Percentiles rank a stretch among this genome's conserved stretches.
Evolutionary conservation across 163 green algal species (phyloP).

Genomic region (Scenedesmus sp.): DNA sequence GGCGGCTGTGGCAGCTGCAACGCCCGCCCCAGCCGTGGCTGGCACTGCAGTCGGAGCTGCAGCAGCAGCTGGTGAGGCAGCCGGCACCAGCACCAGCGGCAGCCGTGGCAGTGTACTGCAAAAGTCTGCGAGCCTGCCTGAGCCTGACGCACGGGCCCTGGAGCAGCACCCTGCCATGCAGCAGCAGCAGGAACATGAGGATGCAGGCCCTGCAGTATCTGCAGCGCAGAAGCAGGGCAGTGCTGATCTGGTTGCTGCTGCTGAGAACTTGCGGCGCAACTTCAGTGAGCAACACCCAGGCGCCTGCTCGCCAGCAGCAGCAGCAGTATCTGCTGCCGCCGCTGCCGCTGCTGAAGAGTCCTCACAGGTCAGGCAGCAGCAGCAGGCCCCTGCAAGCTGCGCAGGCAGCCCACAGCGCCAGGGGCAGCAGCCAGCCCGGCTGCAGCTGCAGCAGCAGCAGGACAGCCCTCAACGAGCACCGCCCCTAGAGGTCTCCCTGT

Average conservation of each 20-base stretch:
- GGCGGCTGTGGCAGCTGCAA: background rate
- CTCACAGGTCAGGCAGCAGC: background rate
- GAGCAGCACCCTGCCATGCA: background rate
- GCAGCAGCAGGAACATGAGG: background rate
- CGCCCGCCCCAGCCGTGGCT: background rate
- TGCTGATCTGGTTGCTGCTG: slow-evolving; percentile 14
- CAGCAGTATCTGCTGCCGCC: slow-evolving; percentile 3
- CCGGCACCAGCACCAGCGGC: background rate
- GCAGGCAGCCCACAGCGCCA: background rate
- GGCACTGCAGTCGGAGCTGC: background rate
- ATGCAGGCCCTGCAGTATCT: background rate
- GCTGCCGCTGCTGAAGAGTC: background rate
- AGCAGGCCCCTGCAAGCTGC: background rate
- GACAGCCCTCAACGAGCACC: background rate
- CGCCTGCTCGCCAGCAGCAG: background rate
- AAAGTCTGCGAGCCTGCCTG: slow-evolving; percentile 25
- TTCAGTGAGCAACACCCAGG: background rate
- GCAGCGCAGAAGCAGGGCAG: background rate
- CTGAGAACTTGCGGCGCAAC: slow-evolving; percentile 19
- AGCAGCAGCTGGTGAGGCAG: slow-evolving; percentile 5
- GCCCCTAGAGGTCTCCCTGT: background rate
- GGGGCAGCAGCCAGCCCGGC: background rate
- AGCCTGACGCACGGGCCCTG: background rate
- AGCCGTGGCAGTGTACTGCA: background rate
- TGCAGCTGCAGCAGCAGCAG: slow-evolving; percentile 32